phyloP scores from a whole-genome alignment of 192 early-diverging fungal species.

The Backusella luteola region DNA sequence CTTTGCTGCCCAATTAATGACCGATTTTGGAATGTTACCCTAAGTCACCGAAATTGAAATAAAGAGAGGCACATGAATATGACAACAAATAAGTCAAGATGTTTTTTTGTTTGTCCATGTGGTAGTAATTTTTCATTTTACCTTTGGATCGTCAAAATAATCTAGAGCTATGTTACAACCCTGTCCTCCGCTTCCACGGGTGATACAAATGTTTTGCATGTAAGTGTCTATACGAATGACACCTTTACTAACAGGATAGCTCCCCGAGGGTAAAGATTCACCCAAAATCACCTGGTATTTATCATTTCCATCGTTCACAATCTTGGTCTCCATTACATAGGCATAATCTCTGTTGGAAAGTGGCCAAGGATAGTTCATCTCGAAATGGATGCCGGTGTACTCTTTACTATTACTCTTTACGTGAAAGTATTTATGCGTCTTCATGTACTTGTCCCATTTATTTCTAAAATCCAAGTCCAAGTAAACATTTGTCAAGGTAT shows the following conservation, averaged over 20 bases:
- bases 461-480: slow-evolving; percentile 49
- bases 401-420: background rate
- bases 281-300: slow-evolving; percentile 29
- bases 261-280: slow-evolving; percentile 24
- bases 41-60: background rate
- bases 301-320: background rate
- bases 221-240: slow-evolving; percentile 47
- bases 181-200: slow-evolving; percentile 32
- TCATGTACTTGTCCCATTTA: slow-evolving; percentile 55
- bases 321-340: slow-evolving; percentile 34
- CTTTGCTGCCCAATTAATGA: slow-evolving; percentile 43
- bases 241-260: slow-evolving; percentile 38
- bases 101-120: background rate
- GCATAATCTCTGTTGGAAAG: slow-evolving; percentile 48
- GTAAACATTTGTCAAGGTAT: slow-evolving; percentile 47
- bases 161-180: slow-evolving; percentile 46
- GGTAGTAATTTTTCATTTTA: slow-evolving; percentile 23
- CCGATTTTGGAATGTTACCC: slow-evolving; percentile 37
- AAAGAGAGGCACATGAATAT: background rate
- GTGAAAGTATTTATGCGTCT: slow-evolving; percentile 35
- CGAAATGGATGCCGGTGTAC: background rate
- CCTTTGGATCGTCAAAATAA: slow-evolving; percentile 56
- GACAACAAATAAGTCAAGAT: background rate
- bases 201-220: slow-evolving; percentile 48
- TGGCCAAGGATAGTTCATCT: slow-evolving; percentile 44